These are phyloP conservation scores for Zelonia costaricensis DNA, from an alignment of 208 protist species.

Conservation along the genomic window DNA sequence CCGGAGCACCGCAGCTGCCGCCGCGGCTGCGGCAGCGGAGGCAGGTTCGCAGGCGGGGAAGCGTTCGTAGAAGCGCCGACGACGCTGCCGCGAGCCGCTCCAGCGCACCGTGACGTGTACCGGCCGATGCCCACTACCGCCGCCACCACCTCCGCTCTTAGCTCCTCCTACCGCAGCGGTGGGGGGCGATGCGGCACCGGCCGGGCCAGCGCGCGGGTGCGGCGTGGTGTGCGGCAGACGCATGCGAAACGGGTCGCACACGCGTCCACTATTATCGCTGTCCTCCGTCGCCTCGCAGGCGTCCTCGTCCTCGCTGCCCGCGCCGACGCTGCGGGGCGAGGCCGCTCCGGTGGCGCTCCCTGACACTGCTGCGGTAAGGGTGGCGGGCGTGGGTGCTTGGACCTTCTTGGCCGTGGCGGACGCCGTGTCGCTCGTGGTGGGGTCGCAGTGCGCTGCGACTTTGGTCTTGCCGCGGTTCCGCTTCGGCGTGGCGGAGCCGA, in stretches of 20 bases:
- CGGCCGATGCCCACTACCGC: constrained; percentile 1
- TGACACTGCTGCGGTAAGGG: too few relatives aligned
- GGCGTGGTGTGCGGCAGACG: constrained; percentile 9
- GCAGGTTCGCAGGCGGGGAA: too few relatives aligned
- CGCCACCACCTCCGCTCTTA: too few relatives aligned
- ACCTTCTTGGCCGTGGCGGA: not conserved
- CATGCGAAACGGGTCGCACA: constrained; percentile 11
- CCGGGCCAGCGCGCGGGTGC: not conserved
- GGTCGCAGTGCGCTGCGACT: not conserved
- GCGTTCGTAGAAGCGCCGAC: constrained; percentile 8
- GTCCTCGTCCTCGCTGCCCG: not conserved
- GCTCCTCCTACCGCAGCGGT: too few relatives aligned
- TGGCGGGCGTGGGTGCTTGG: too few relatives aligned
- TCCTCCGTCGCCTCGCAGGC: not conserved
- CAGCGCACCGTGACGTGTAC: constrained; percentile 23
- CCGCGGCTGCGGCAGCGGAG: too few relatives aligned
- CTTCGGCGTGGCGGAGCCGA: not conserved
- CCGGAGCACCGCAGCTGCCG: too few relatives aligned
- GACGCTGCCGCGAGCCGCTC: constrained; percentile 21
- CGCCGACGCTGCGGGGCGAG: not conserved
- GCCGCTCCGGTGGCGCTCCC: not conserved
- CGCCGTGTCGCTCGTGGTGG: not conserved
- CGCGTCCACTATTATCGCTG: not conserved
- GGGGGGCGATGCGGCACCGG: too few relatives aligned
- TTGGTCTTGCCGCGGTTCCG: not conserved